Evolutionary conservation across 2,329 filamentous ascomycete genomes (phyloP), one percentile per base, ranked within the genome.

Genomic region (Ophiostoma piceae): DNA sequence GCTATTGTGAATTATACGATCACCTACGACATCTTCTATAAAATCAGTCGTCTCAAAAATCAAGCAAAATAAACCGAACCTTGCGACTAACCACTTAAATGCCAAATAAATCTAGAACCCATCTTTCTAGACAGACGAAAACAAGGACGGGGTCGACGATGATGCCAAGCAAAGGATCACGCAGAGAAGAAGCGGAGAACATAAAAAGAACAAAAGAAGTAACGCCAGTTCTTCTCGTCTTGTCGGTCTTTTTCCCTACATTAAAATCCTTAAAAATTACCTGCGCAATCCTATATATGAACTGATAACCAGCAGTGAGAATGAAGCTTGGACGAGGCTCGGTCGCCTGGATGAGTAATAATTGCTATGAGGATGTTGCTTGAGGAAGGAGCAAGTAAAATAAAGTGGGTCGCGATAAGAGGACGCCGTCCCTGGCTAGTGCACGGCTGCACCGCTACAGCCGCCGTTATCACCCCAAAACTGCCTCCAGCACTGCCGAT

Each of bases 371-470:
- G 26, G 39, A 14, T 41, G 1, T 41, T 51, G 47, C 43, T 51
- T 51, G n/a, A n/a, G 51, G 51, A 57, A 57, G 51, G 22, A 57
- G 16, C n/a, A 57, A 12, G 51, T 57, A n/a, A n/a, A 57, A 57
- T 57, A 57, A 57, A 57, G 51, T 57, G 51, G 51, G 3, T 9
- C 51, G 4, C 26, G 51, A 57, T 57, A 57, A 57, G 51, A 26
- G 51, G 51, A 26, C 16, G 51, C 51, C 51, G 51, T 26, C 22
- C 51, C 43, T n/a, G 16, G 43, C 19, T 47, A 47, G 43, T 47
- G 51, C 51, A 26, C 51, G 2, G 22, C 22, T 57, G 51, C 22
- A 57, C 51, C 51, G 22, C 51, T 57, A 57, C 51, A 57, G 51
- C 51, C 51, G 51, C n/a, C 51, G 51, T 16, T 26, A 26, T 57